Evolutionary conservation across 108 stramenopile genomes (phyloP), one percentile per base, ranked within the genome.

Genomic region (Seminavis robusta): DNA sequence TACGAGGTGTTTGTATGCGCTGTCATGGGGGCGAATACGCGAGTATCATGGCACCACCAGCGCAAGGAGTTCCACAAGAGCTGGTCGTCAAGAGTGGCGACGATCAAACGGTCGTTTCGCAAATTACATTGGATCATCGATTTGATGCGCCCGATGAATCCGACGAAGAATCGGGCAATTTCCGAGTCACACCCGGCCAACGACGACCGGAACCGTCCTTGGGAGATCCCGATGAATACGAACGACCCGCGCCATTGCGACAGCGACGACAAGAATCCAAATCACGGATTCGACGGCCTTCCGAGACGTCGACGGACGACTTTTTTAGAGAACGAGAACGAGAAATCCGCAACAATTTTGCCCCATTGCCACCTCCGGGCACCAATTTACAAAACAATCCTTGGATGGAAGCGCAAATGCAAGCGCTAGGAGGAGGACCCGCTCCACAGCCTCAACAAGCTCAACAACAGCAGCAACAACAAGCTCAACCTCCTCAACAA

Each of bases 1-100:
- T n/a, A n/a, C n/a, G n/a, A n/a, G n/a, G n/a, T n/a, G n/a, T n/a
- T n/a, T n/a, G n/a, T n/a, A n/a, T n/a, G n/a, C 56, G 51, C 10
- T 79, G 77, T 45, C 7, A 38, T 4, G 29, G 53, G 3, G 13
- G 29, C 39, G n/a, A 9, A 21, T 19, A 51, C 6, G 23, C 33
- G 15, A 21, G 45, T 1, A n/a, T n/a, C n/a, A n/a, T n/a, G n/a
- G 28, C 23, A 38, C 38, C 17, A 33, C 39, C 1, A 30, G 3
- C 33, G 17, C 4, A 13, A 8, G 30, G 20, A 16, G 52, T 30
- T 16, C 33, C 51, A 45, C 17, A 31, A 13, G 10, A 33, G 33
- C 16, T 49, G 7, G 20, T 10, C 6, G 26, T 32, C 34, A 10
- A 20, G 4, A 21, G 11, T 42, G 24, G 6, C 48, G 2, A 45